A percentile compares a stretch with the other conserved stretches of the same genome.
These are phyloP conservation scores for Solanum chilense DNA, from an alignment of 257 asterid genomes.

Conservation along the genomic window DNA sequence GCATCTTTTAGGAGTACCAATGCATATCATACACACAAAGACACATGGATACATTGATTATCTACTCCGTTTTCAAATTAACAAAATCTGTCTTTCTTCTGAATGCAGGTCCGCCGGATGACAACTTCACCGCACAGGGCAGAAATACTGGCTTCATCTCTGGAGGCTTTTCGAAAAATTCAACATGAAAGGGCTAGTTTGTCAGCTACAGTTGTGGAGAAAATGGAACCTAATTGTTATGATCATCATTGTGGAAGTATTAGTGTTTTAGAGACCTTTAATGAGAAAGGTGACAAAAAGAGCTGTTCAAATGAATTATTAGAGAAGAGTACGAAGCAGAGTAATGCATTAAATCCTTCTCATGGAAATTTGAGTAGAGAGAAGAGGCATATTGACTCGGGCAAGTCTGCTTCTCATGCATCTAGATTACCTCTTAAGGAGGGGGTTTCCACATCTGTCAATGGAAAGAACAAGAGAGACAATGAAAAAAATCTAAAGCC, in stretches of 20 bases:
- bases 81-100: background rate
- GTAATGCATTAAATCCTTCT: constrained; percentile 28
- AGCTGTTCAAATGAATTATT: constrained; percentile 26
- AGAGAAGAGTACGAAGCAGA: constrained; percentile 25
- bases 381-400: constrained; percentile 32
- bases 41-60: background rate
- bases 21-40: background rate
- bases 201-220: constrained; percentile 25
- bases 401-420: constrained; percentile 32
- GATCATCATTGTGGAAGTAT: constrained; percentile 23
- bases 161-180: constrained; percentile 90
- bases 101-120: constrained; percentile 89
- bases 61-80: background rate
- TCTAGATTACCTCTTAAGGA: constrained; percentile 44
- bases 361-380: constrained; percentile 36
- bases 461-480: constrained; percentile 48
- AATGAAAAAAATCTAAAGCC: constrained; percentile 38
- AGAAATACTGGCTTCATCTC: constrained; percentile 92
- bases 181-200: constrained; percentile 65
- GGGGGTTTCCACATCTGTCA: constrained; percentile 16
- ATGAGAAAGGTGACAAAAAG: constrained; percentile 20
- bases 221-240: constrained; percentile 28
- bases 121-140: constrained; percentile 99
- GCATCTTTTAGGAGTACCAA: background rate
- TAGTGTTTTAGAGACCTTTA: constrained; percentile 19